phyloP scores from a whole-genome alignment of 192 early-diverging fungal species.

The Lunasporangiospora selenospora region DNA sequence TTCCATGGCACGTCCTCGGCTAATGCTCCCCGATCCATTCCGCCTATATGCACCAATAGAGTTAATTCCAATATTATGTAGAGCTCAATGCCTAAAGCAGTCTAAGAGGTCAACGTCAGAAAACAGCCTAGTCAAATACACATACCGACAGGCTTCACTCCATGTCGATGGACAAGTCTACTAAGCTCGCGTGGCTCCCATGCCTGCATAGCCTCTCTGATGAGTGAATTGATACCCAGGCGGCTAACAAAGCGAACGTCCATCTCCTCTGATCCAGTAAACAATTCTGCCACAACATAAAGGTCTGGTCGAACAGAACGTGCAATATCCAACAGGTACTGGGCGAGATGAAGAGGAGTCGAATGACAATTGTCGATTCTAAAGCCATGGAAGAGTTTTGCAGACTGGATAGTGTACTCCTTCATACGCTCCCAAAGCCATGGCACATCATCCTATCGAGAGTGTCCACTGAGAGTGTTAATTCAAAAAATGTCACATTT shows the following conservation, averaged over 20 bases:
- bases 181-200: constrained; percentile 93
- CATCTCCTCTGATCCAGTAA: constrained; percentile 95
- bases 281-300: constrained; percentile 98
- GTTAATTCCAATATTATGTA: constrained; percentile 4
- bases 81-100: not conserved
- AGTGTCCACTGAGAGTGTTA: constrained; percentile 31
- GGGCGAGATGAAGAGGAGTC: constrained; percentile 93
- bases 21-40: constrained; percentile 76
- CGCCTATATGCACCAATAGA: constrained; percentile 53
- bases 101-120: not conserved
- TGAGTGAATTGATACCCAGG: constrained; percentile 95
- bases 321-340: constrained; percentile 91
- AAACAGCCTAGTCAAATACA: not conserved
- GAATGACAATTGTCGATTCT: constrained; percentile 99
- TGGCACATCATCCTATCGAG: constrained; percentile 75
- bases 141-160: constrained; percentile 88
- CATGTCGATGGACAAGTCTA: constrained; percentile 88
- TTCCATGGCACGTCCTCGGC: constrained; percentile 51
- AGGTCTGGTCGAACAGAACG: constrained; percentile 86
- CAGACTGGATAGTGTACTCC: constrained; percentile 88
- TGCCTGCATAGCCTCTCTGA: constrained; percentile 98
- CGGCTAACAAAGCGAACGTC: constrained; percentile 92
- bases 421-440: constrained; percentile 97
- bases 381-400: constrained; percentile 91
- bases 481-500: too few species aligned